phyloP scores from a whole-genome alignment of 148 eudicot genomes.

The Pharnaceum exiguum region DNA sequence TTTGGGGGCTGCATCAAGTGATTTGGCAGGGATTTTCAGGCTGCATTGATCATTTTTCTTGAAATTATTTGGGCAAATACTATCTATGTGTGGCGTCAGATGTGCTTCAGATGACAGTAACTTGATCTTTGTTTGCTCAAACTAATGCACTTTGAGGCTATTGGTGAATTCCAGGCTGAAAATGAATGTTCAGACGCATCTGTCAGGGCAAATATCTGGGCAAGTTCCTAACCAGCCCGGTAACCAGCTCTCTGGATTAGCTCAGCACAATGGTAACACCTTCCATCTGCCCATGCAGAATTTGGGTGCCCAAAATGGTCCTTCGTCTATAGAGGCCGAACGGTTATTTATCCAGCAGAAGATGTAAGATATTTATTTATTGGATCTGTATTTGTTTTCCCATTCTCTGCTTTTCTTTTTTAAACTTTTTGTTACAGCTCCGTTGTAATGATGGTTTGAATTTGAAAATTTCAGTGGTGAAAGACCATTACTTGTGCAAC shows the following conservation, averaged over 20 bases:
- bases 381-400: background rate
- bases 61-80: conserved; percentile 6
- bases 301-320: conserved; percentile 39
- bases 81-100: background rate
- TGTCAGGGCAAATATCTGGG: conserved; percentile 65
- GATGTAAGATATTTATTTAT: conserved; percentile 54
- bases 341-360: conserved; percentile 53
- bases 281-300: conserved; percentile 44
- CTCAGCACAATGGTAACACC: conserved; percentile 55
- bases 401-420: conserved; percentile 2
- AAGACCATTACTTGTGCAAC: no score
- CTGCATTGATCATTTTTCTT: background rate
- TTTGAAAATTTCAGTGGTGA: no score
- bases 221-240: conserved; percentile 63
- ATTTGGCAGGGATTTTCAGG: conserved; percentile 4
- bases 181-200: conserved; percentile 38
- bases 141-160: conserved; percentile 8
- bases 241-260: conserved; percentile 39
- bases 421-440: background rate
- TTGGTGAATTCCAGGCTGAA: conserved; percentile 4
- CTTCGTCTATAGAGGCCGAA: conserved; percentile 41
- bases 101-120: conserved; percentile 10
- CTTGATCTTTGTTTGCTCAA: conserved; percentile 1
- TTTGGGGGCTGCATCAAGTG: no score
- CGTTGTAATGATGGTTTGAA: background rate